phyloP scores from a whole-genome alignment of 352 stramenopile genomes.

The Globisporangium carolinianum region DNA sequence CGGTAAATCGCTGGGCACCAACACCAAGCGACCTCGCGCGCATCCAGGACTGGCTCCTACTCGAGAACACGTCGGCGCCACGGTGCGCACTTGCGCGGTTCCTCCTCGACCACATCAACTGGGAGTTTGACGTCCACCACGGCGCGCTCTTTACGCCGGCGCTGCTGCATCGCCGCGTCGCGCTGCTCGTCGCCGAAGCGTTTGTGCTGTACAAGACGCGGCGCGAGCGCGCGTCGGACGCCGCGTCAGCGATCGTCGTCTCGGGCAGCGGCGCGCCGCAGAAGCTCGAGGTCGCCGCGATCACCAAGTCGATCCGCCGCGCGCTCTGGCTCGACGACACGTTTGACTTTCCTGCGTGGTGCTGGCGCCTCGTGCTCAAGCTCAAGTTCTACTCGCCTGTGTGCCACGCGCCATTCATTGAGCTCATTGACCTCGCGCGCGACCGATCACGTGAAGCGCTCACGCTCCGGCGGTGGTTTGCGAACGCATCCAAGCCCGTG shows the following conservation, averaged over 20 bases:
- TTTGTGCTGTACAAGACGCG: slow-evolving; percentile 61
- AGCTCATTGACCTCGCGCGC: slow-evolving; percentile 62
- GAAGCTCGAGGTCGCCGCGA: slow-evolving; percentile 42
- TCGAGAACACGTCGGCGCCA: slow-evolving; percentile 60
- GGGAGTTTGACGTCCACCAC: slow-evolving; percentile 69
- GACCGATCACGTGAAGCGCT: slow-evolving; percentile 71
- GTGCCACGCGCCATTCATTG: slow-evolving; percentile 56
- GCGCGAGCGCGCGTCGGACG: slow-evolving; percentile 29
- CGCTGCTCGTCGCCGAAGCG: slow-evolving; percentile 70
- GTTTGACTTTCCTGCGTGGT: slow-evolving; percentile 81
- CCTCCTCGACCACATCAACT: slow-evolving; percentile 80
- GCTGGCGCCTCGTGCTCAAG: slow-evolving; percentile 80
- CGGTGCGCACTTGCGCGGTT: slow-evolving; percentile 65
- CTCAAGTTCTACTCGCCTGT: slow-evolving; percentile 75
- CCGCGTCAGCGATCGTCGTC: slow-evolving; percentile 28
- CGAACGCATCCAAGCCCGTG: slow-evolving; percentile 25
- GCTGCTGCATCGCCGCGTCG: slow-evolving; percentile 72
- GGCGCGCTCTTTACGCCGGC: slow-evolving; percentile 56
- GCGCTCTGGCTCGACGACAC: slow-evolving; percentile 55
- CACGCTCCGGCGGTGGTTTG: slow-evolving; percentile 74
- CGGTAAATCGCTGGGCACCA: slow-evolving; percentile 78
- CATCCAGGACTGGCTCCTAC: slow-evolving; percentile 74
- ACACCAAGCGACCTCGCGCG: slow-evolving; percentile 54
- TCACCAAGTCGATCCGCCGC: slow-evolving; percentile 70
- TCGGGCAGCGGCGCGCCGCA: slow-evolving; percentile 41